Evolutionary conservation across 805 yeast species (phyloP).

Genomic region (Starmerella roubikii): DNA sequence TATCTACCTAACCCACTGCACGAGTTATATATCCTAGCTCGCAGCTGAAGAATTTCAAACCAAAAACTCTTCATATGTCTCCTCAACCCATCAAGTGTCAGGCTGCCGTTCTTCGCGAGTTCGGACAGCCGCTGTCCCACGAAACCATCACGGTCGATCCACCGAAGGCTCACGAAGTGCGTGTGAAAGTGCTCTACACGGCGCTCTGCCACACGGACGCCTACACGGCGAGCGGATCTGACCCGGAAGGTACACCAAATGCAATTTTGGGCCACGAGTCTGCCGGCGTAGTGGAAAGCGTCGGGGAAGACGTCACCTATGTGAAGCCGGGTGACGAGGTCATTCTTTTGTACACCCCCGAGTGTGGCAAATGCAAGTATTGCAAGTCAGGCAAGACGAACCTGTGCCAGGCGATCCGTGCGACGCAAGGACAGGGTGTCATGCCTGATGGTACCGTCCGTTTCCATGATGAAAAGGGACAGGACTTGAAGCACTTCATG

Average conservation of each 20-base stretch:
- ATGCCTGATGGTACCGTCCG: slow-evolving; percentile 98
- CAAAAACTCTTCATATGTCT: no score
- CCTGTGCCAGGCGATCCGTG: slow-evolving; percentile 88
- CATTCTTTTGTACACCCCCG: slow-evolving; percentile 89
- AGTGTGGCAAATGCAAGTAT: slow-evolving; percentile 88
- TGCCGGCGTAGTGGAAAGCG: slow-evolving; percentile 89
- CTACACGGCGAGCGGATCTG: slow-evolving; percentile 83
- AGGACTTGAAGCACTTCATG: slow-evolving; percentile 83
- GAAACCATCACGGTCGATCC: slow-evolving; percentile 86
- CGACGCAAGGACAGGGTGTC: slow-evolving; percentile 95
- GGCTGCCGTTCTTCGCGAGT: slow-evolving; percentile 98
- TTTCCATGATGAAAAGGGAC: slow-evolving; percentile 56
- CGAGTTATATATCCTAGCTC: no score
- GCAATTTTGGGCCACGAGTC: slow-evolving; percentile 94
- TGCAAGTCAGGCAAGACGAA: slow-evolving; percentile 93
- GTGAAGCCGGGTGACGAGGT: slow-evolving; percentile 93
- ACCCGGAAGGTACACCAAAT: slow-evolving; percentile 95
- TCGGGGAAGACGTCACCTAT: slow-evolving; percentile 85
- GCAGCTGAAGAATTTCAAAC: no score
- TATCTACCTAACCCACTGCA: no score
- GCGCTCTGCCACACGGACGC: slow-evolving; percentile 99
- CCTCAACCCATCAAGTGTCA: slow-evolving; percentile 50
- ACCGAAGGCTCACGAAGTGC: slow-evolving; percentile 94
- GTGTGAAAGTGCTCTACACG: slow-evolving; percentile 73
- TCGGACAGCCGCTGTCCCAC: slow-evolving; percentile 56